Evolutionary conservation across 2,329 filamentous ascomycete species (phyloP).

Genomic region (Scleromitrula shiraiana): DNA sequence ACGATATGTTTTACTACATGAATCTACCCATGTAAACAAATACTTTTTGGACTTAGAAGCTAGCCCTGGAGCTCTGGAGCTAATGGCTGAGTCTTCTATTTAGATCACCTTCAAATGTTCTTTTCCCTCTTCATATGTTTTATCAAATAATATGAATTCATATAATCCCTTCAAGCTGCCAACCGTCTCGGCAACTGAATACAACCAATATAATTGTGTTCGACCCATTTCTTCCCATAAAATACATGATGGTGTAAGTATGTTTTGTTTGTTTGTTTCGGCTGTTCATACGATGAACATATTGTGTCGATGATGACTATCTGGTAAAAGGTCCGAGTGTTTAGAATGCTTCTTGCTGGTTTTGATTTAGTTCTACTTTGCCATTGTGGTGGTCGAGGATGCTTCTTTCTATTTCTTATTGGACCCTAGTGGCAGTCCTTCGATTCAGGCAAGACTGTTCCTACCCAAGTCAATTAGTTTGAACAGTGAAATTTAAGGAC

Average conservation of each 20-base stretch:
- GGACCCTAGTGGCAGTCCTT: conserved; percentile 20
- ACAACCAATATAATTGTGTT: background rate
- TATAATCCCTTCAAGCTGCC: background rate
- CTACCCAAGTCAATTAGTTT: conserved; percentile 22
- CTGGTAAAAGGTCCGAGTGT: conserved; percentile 60
- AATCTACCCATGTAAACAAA: too few species aligned
- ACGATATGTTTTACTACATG: too few species aligned
- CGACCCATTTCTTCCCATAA: background rate
- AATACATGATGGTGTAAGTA: conserved; percentile 10
- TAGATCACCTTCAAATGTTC: too few species aligned
- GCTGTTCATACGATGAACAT: background rate
- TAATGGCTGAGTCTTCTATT: too few species aligned
- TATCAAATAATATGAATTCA: conserved; percentile 1
- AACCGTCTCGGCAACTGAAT: background rate
- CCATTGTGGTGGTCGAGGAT: conserved; percentile 19
- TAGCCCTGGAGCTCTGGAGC: too few species aligned
- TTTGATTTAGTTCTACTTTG: conserved; percentile 26
- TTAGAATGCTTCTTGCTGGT: conserved; percentile 37
- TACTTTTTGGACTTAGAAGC: too few species aligned
- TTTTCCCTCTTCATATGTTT: too few species aligned
- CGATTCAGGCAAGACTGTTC: conserved; percentile 27
- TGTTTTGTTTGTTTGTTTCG: background rate
- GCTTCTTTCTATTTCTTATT: conserved; percentile 13
- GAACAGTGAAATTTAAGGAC: conserved; percentile 24
- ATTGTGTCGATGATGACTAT: conserved; percentile 43